Conservation (phyloP, 2,329 filamentous ascomycete species). For the Aureobasidium sp. region DNA sequence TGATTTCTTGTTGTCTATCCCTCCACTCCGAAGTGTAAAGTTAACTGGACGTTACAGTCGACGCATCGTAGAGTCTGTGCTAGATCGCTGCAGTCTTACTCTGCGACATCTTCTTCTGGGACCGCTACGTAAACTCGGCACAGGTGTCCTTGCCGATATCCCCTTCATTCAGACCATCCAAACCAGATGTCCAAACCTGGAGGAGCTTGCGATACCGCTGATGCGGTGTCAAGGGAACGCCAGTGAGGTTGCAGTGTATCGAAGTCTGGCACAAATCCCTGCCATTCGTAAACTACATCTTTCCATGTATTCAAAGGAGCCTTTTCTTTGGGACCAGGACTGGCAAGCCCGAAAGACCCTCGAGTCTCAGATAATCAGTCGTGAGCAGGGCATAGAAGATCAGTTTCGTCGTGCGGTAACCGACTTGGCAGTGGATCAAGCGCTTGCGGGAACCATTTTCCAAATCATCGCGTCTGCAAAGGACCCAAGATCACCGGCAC, state of each 20-base stretch:
- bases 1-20: neutral
- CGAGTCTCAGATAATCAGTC: neutral
- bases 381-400: neutral
- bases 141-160: neutral
- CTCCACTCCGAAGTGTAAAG: neutral
- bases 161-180: neutral
- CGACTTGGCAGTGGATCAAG: neutral
- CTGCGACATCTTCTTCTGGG: neutral
- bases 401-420: neutral
- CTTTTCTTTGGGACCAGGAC: neutral
- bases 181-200: neutral
- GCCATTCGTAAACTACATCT: neutral
- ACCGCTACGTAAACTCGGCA: neutral
- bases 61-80: neutral
- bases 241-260: neutral
- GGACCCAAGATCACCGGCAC: neutral
- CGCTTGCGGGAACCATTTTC: neutral
- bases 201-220: neutral
- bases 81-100: neutral
- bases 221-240: neutral
- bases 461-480: neutral
- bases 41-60: neutral
- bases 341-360: neutral
- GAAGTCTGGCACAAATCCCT: neutral
- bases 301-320: neutral